Percentiles rank a stretch among this genome's conserved stretches.
Conservation (phyloP, 305 asterid genomes). For the Fraxinus dipetala region DNA sequence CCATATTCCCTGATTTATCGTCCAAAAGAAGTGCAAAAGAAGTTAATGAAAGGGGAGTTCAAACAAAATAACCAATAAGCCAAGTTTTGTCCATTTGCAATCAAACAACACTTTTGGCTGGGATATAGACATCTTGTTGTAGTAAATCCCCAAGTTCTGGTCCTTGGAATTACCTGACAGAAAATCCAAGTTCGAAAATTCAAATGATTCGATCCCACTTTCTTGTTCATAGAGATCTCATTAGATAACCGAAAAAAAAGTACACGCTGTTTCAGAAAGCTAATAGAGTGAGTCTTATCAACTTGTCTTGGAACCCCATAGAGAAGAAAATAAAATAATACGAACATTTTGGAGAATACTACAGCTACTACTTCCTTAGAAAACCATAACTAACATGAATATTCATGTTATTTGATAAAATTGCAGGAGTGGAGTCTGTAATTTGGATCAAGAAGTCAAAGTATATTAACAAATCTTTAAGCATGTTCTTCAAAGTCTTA, state of each 20-base stretch:
- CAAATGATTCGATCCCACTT: neutral
- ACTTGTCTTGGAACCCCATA: too few species aligned
- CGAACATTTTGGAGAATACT: too few species aligned
- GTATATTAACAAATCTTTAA: too few species aligned
- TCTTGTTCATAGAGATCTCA: neutral
- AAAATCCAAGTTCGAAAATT: constrained; percentile 43
- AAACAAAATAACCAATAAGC: neutral
- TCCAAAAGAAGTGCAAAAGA: neutral
- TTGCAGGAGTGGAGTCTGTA: too few species aligned
- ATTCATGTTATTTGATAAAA: too few species aligned
- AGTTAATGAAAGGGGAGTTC: neutral
- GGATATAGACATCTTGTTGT: constrained; percentile 23
- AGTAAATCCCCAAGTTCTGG: constrained; percentile 47
- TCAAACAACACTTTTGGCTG: constrained; percentile 38
- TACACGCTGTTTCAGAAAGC: neutral
- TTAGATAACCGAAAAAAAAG: too few species aligned
- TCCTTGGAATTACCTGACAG: constrained; percentile 29
- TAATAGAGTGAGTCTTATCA: neutral
- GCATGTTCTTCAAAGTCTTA: too few species aligned
- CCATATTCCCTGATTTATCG: neutral
- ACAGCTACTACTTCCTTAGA: too few species aligned
- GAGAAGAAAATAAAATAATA: too few species aligned
- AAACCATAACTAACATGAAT: too few species aligned
- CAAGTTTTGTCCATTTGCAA: constrained; percentile 33
- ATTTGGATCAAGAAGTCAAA: too few species aligned